Base-by-base conservation (phyloP, 345 rosid genomes). In the Reutealis trisperma region DNA sequence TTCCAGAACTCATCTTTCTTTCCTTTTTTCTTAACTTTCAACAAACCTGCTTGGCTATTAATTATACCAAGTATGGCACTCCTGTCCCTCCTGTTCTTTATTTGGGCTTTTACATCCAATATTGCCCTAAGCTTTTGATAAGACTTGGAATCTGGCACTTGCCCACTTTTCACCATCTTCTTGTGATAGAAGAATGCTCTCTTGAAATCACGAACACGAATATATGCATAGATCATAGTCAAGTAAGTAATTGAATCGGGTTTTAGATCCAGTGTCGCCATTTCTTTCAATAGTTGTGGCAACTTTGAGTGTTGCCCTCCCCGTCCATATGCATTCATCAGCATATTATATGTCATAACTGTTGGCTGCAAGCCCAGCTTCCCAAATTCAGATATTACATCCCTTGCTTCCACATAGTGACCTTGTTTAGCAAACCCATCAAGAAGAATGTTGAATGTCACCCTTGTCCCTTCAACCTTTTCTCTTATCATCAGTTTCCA, bases 1-100 rank as follows among this genome's bases (percentile, higher is more conserved):
- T 95, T 93, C 98, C 99, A 95, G 79, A 95, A 90, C 79, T 90
- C 97, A 18, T 95, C 99, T 75, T 95, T 95, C 88, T 95, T 91
- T 64, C 88, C 83, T 77, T 87, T 93, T 76, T 64, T 87, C 85
- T 80, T 89, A 45, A 84, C 88, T 68, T 87, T 85, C 70, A 90
- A 80, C 71, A 86, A 75, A 24, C 98, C 97, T 84, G 85, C 83
- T 80, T 84, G 85, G 87, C 97, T 89, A 66, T 88, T 93, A 62
- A 93, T 81, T 51, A 93, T 91, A 59, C 94, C 99, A 68, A 93
- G 90, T 71, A 95, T 87, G 44, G 99, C 99, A 84, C 79, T 88
- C 80, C 71, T 88, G 78, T 93, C 97, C 70, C 80, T 88, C 82
- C 68, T 87, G 85, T 91, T 93, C 82, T 82, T 91, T 42, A 77